Conservation (phyloP, 2,329 filamentous ascomycete genomes). For the Fusarium sp. region DNA sequence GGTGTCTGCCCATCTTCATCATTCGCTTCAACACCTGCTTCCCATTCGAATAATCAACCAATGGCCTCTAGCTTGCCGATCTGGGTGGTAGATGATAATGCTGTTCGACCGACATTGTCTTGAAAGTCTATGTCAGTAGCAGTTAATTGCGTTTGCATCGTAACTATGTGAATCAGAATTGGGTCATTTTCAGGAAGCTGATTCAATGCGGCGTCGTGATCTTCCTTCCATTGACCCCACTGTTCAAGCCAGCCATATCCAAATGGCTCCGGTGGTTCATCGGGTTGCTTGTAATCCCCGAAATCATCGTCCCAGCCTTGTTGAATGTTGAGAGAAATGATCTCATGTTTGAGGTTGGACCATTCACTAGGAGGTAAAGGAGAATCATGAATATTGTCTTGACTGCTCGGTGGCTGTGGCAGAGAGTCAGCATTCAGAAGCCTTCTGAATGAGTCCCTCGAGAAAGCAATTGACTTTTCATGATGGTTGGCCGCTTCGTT, state of each 20-base stretch:
- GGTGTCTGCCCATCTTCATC: too few relatives aligned
- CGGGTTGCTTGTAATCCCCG: neutral
- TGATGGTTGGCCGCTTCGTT: neutral
- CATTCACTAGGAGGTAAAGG: neutral
- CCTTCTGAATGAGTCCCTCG: neutral
- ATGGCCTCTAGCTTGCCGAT: too few relatives aligned
- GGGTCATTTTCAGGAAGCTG: too few relatives aligned
- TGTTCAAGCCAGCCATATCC: neutral
- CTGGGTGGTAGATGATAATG: too few relatives aligned
- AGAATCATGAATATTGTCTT: neutral
- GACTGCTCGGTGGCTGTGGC: neutral
- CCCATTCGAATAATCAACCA: too few relatives aligned
- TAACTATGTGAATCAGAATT: too few relatives aligned
- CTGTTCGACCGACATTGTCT: neutral
- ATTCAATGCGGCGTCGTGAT: neutral
- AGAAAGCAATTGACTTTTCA: neutral
- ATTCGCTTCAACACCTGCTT: too few relatives aligned
- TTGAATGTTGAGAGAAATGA: neutral
- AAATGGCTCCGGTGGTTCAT: neutral
- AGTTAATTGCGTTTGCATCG: too few relatives aligned
- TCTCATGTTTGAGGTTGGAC: neutral
- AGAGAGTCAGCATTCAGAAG: neutral
- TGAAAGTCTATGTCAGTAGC: neutral
- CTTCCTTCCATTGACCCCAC: neutral
- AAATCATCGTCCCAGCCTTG: neutral